phyloP scores from a whole-genome alignment of 768 basidiomycete genomes.

The Porpolomopsis calyptriformis region DNA sequence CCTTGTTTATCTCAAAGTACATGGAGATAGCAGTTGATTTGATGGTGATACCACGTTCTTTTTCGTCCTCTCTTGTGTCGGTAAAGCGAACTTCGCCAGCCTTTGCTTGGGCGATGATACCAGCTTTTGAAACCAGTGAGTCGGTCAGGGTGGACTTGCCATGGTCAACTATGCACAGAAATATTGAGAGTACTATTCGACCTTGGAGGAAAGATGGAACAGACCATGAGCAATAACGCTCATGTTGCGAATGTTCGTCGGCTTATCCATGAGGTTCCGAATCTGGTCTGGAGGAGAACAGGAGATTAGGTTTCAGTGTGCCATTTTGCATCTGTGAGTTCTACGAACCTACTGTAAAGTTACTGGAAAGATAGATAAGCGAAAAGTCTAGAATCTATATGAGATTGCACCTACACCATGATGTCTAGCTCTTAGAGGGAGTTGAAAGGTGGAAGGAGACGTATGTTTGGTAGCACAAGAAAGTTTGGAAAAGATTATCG shows the following conservation, averaged over 20 bases:
- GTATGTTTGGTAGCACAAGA: background rate
- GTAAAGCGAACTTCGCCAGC: conserved; percentile 97
- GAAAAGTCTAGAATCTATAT: conserved; percentile 2
- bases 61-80: conserved; percentile 95
- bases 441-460: conserved; percentile 8
- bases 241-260: conserved; percentile 93
- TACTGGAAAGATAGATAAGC: conserved; percentile 34
- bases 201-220: conserved; percentile 18
- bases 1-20: conserved; percentile 95
- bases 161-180: conserved; percentile 75
- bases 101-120: conserved; percentile 92
- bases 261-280: conserved; percentile 76
- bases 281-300: conserved; percentile 56
- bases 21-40: conserved; percentile 99
- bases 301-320: conserved; percentile 3
- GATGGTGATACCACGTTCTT: conserved; percentile 99
- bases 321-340: background rate
- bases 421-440: conserved; percentile 38
- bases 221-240: conserved; percentile 85
- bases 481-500: conserved; percentile 12
- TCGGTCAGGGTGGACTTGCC: conserved; percentile 99
- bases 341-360: conserved; percentile 78
- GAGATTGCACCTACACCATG: conserved; percentile 66
- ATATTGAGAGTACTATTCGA: conserved; percentile 8
- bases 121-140: conserved; percentile 97